phyloP scores from a whole-genome alignment of 2,329 filamentous ascomycete genomes.

The Penicillium sp. region DNA sequence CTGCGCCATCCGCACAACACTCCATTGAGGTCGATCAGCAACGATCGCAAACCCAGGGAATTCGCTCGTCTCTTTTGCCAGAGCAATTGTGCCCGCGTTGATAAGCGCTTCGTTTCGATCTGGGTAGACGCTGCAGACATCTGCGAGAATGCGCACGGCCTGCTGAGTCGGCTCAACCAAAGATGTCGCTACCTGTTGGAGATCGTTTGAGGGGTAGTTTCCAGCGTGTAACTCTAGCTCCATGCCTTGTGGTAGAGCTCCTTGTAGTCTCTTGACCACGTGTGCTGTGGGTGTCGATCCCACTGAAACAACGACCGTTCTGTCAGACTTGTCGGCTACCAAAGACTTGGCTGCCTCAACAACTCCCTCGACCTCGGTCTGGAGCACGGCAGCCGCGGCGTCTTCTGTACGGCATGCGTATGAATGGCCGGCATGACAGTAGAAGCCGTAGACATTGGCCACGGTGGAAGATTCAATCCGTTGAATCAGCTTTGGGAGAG shows the following conservation, averaged over 20 bases:
- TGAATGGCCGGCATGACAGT: slow-evolving; percentile 29
- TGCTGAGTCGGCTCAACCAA: slow-evolving; percentile 43
- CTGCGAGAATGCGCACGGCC: slow-evolving; percentile 58
- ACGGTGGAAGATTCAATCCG: slow-evolving; percentile 16
- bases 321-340: not conserved
- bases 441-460: slow-evolving; percentile 22
- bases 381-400: slow-evolving; percentile 21
- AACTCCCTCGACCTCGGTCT: slow-evolving; percentile 20
- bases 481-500: slow-evolving; percentile 13
- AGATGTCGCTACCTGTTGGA: slow-evolving; percentile 75
- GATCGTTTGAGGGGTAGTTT: slow-evolving; percentile 68
- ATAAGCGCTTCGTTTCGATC: slow-evolving; percentile 65
- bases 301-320: slow-evolving; percentile 23
- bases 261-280: slow-evolving; percentile 19
- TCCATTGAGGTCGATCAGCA: slow-evolving; percentile 59
- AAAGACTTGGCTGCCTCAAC: slow-evolving; percentile 15
- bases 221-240: slow-evolving; percentile 28
- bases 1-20: slow-evolving; percentile 71
- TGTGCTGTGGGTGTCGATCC: slow-evolving; percentile 30
- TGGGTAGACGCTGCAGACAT: slow-evolving; percentile 69
- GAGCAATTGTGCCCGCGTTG: slow-evolving; percentile 67
- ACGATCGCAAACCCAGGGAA: slow-evolving; percentile 71
- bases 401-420: slow-evolving; percentile 26
- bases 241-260: slow-evolving; percentile 9
- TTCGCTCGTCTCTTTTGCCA: slow-evolving; percentile 72